phyloP scores from a whole-genome alignment of 1,284 basidiomycete genomes.

The Lentinus polychrous region DNA sequence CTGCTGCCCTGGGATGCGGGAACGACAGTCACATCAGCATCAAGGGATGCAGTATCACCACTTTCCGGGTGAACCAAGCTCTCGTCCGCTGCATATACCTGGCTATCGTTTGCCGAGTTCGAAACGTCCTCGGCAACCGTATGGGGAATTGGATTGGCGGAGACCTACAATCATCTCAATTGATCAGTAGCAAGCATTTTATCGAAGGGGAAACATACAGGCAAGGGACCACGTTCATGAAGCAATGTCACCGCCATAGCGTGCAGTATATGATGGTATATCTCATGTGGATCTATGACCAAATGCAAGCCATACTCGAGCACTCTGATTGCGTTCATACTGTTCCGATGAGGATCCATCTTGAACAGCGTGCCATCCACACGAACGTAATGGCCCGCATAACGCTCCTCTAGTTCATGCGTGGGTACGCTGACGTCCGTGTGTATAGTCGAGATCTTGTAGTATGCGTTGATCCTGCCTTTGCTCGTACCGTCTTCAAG shows the following conservation, averaged over 20 bases:
- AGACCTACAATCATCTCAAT: too few relatives aligned
- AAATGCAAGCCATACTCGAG: conserved; percentile 27
- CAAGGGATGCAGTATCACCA: too few relatives aligned
- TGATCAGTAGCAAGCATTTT: neutral
- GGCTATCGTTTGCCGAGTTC: too few relatives aligned
- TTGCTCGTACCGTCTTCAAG: conserved; percentile 29
- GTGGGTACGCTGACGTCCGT: too few relatives aligned
- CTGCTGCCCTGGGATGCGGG: too few relatives aligned
- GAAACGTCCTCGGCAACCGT: too few relatives aligned
- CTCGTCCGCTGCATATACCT: too few relatives aligned
- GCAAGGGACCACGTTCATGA: conserved; percentile 25
- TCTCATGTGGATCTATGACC: conserved; percentile 50
- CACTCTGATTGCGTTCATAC: conserved; percentile 34
- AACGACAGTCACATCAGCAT: too few relatives aligned
- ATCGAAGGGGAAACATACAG: conserved; percentile 14
- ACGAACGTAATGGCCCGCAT: neutral
- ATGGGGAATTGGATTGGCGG: too few relatives aligned
- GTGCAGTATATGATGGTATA: conserved; percentile 52
- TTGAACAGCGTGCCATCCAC: neutral
- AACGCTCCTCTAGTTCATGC: neutral
- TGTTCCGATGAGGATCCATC: conserved; percentile 32
- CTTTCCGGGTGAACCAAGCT: too few relatives aligned
- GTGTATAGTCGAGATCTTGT: neutral
- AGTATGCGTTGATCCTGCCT: conserved; percentile 19
- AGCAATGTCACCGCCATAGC: conserved; percentile 37